Evolutionary conservation across 2,329 filamentous ascomycete species (phyloP).

Genomic region (Leptodontidium sp.): DNA sequence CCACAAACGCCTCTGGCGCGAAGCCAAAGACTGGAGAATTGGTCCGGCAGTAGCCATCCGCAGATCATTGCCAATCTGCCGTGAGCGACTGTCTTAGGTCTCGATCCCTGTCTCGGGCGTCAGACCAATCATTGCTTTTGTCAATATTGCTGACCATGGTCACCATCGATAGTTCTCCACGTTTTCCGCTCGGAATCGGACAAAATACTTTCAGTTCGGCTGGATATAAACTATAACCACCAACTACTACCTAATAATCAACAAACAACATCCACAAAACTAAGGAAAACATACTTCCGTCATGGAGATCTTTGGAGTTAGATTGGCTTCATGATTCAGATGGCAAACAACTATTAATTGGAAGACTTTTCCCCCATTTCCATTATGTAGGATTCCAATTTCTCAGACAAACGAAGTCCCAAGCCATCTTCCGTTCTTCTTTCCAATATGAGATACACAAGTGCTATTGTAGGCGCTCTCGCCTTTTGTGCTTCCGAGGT

Average conservation of each 20-base stretch:
- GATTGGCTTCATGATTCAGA: not conserved
- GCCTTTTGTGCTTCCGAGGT: slow-evolving; percentile 30
- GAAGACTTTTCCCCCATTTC: not conserved
- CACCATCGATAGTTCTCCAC: not conserved
- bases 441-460: slow-evolving; percentile 31
- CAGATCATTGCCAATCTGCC: slow-evolving; percentile 19
- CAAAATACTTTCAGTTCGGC: not conserved
- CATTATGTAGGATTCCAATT: too few species aligned
- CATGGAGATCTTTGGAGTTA: not conserved
- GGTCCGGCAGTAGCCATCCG: not conserved
- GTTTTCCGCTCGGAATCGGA: too few species aligned
- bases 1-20: not conserved
- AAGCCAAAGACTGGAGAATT: not conserved
- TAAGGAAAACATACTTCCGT: not conserved
- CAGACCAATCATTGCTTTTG: not conserved
- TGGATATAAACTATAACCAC: not conserved
- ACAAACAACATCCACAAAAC: not conserved
- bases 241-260: too few species aligned
- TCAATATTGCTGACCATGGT: not conserved
- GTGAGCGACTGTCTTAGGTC: not conserved
- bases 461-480: slow-evolving; percentile 22
- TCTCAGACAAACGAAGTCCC: not conserved
- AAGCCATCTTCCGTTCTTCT: not conserved
- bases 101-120: not conserved
- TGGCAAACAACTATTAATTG: not conserved